A percentile compares a stretch with the other conserved stretches of the same genome.
Conservation (phyloP, 176 grass and related monocot genomes). For the Tillandsia fasciculata region DNA sequence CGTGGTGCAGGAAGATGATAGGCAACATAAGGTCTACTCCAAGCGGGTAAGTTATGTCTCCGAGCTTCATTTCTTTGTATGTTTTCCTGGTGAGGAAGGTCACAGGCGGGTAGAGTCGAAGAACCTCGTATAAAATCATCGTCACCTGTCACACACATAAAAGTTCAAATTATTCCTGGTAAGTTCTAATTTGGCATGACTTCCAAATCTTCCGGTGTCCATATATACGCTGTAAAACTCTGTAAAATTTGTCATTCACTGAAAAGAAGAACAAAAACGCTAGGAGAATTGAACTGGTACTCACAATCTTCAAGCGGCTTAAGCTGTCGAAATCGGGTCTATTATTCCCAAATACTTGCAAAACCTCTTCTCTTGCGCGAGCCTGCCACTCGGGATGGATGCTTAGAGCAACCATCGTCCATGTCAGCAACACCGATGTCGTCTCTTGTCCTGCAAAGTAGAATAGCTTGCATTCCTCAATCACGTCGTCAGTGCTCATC, state of each 20-base stretch:
- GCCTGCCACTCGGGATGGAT: slow-evolving; percentile 82
- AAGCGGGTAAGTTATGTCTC: slow-evolving; percentile 40
- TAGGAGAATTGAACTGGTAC: neutral
- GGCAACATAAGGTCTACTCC: slow-evolving; percentile 23
- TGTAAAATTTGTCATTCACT: too few relatives aligned
- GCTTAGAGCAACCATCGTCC: slow-evolving; percentile 59
- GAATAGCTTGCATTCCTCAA: slow-evolving; percentile 86
- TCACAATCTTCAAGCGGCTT: slow-evolving; percentile 40
- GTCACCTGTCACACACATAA: slow-evolving; percentile 31
- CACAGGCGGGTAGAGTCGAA: slow-evolving; percentile 48
- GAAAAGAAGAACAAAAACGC: neutral
- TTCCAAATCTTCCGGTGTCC: neutral
- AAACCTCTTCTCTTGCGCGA: slow-evolving; percentile 60
- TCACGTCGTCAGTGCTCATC: slow-evolving; percentile 54
- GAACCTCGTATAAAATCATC: slow-evolving; percentile 65
- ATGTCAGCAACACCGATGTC: slow-evolving; percentile 66
- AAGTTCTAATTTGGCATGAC: neutral
- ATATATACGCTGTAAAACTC: too few relatives aligned
- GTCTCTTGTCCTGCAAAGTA: slow-evolving; percentile 89
- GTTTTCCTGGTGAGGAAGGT: slow-evolving; percentile 16
- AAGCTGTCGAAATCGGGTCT: slow-evolving; percentile 56
- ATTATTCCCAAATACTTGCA: slow-evolving; percentile 25
- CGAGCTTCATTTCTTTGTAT: slow-evolving; percentile 34
- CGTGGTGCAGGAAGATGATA: slow-evolving; percentile 41
- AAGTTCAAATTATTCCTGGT: neutral